A percentile compares a stretch with the other conserved stretches of the same genome.
Evolutionary conservation across 2,329 filamentous ascomycete genomes (phyloP).

Genomic region (Arthrobotrys sinensis): DNA sequence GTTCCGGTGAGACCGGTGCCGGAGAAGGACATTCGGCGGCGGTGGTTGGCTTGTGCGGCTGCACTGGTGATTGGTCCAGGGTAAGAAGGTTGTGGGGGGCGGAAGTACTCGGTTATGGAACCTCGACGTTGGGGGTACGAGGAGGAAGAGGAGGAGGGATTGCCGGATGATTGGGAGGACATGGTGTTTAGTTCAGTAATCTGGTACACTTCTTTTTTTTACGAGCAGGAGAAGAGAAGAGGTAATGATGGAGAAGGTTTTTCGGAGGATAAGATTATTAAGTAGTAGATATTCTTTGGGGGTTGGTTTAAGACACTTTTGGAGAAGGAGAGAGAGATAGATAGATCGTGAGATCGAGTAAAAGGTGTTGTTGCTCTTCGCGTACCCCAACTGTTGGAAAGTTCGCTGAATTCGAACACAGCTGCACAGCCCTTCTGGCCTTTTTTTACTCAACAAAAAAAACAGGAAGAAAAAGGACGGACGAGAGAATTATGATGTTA

Average conservation of each 20-base stretch:
- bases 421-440: neutral
- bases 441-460: neutral
- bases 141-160: slow-evolving; percentile 27
- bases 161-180: slow-evolving; percentile 50
- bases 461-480: neutral
- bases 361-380: slow-evolving; percentile 7
- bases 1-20: slow-evolving; percentile 79
- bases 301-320: slow-evolving; percentile 7
- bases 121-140: slow-evolving; percentile 56
- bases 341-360: neutral
- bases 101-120: slow-evolving; percentile 64
- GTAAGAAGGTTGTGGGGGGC: slow-evolving; percentile 65
- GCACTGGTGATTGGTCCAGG: slow-evolving; percentile 69
- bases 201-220: neutral
- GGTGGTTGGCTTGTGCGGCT: slow-evolving; percentile 73
- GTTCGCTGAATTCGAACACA: neutral
- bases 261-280: slow-evolving; percentile 1
- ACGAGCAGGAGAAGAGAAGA: neutral
- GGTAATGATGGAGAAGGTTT: neutral
- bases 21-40: slow-evolving; percentile 81
- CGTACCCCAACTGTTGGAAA: neutral
- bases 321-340: neutral
- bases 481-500: slow-evolving; percentile 14
- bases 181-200: slow-evolving; percentile 15
- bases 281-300: neutral